Base-by-base conservation (phyloP, 805 yeast species). In the Starmera dryadoides region DNA sequence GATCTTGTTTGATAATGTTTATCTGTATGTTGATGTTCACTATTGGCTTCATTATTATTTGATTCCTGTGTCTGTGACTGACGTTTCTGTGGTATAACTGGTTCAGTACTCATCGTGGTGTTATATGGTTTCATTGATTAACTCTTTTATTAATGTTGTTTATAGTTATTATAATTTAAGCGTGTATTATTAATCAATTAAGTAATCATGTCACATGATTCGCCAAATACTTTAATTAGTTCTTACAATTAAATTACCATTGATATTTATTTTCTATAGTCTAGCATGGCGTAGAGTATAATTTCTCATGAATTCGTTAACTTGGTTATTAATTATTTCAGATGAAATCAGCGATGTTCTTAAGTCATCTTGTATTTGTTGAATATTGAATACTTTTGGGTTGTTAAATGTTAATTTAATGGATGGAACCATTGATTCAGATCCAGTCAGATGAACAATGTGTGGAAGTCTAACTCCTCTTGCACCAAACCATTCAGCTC, bases 1-100 rank as follows among this genome's bases (percentile, higher is more conserved):
- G 39, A 30, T 16, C 39, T 28, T 26, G 42, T 35, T 15, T 29
- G 39, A 11, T 30, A 32, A 17, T 30, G 34, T 18, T 36, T 30
- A 11, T 36, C 34, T 4, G n/a, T n/a, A n/a, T n/a, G n/a, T n/a
- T n/a, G n/a, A n/a, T n/a, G n/a, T n/a, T n/a, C n/a, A n/a, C n/a
- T n/a, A n/a, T n/a, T n/a, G n/a, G n/a, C n/a, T n/a, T n/a, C n/a
- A n/a, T n/a, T n/a, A n/a, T n/a, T n/a, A n/a, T n/a, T n/a, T n/a
- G n/a, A n/a, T n/a, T 36, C 8, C 16, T 33, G 35, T 18, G 29
- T 42, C 9, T 39, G 38, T 7, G 33, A 6, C 4, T 28, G 17
- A 14, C 44, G 34, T 22, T 42, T 42, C 29, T 35, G 40, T 2
- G 44, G 44, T 1, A 42, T 6, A 3, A 30, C 8, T 14, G 32